Base-by-base conservation (phyloP, 1,284 basidiomycete genomes). In the Cryptococcus jaspeensis region DNA sequence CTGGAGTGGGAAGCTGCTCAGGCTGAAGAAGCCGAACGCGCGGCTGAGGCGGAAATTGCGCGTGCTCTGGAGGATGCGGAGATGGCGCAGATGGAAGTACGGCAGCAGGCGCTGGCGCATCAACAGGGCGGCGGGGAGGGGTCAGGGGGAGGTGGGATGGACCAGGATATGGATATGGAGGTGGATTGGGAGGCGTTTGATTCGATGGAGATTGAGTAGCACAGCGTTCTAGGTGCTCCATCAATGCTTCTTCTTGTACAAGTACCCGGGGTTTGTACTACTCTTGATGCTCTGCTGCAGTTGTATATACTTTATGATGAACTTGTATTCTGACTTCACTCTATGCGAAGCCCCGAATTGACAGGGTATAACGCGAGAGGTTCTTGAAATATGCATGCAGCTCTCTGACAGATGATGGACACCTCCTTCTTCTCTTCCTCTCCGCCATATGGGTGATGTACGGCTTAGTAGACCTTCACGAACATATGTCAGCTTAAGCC, bases 1-100 rank as follows among this genome's bases (percentile, higher is more conserved):
- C 73, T 68, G 72, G 67, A 59, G 35, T 48, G 25, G 6, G 65
- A 71, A 47, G 70, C 71, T 35, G 68, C 65, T 22, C 59, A 57
- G 25, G 69, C 65, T 3, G 72, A 73, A 53, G 58, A 66, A 35
- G 70, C 65, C 2, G 72, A 71, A 44, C 35, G 58, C 37, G 64
- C 64, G 25, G 57, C 58, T 44, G 70, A 71, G 32, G 60, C 55
- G 20, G 66, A 62, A 23, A 35, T 67, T 11, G 59, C 64, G 5
- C 28, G 28, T 32, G 28, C 28, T 4, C 28, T 32, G 28, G 28
- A 32, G 28, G 28, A 32, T 32, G 28, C 28, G 5, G 28, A 32
- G 28, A 32, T 32, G 28, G 28, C 28, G 28, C 28, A 32, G 28
- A 32, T 32, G 28, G 5, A 46, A 11, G 20, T 9, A 12, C 23